Evolutionary conservation across 2,329 filamentous ascomycete genomes (phyloP).

Genomic region (Bipolaris victoriae): DNA sequence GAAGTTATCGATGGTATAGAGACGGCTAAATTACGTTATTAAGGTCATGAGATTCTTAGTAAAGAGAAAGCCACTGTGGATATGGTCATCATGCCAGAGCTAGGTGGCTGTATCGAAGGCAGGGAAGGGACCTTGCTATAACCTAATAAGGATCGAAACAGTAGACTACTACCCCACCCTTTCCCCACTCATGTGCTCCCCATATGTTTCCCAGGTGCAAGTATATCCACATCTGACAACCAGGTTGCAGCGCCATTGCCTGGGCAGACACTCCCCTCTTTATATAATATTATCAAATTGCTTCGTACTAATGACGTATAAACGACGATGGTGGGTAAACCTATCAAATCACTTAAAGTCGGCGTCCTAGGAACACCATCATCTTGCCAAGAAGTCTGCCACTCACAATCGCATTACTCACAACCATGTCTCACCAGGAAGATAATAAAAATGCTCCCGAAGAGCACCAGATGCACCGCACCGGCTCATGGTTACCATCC

Average conservation of each 20-base stretch:
- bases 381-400: background rate
- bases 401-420: background rate
- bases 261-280: background rate
- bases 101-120: background rate
- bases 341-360: background rate
- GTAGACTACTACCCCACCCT: background rate
- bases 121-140: background rate
- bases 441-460: constrained; percentile 21
- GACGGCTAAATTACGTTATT: too few relatives aligned
- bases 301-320: constrained; percentile 3
- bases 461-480: constrained; percentile 28
- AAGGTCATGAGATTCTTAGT: background rate
- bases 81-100: too few relatives aligned
- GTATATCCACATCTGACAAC: background rate
- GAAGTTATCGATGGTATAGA: too few relatives aligned
- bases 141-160: background rate
- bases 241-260: background rate
- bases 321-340: background rate
- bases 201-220: background rate
- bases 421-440: constrained; percentile 19
- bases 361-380: background rate
- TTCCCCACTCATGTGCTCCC: background rate
- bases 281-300: background rate
- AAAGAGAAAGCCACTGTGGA: background rate
- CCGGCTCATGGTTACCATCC: constrained; percentile 63